Base-by-base conservation (phyloP, 2,329 filamentous ascomycete genomes). In the Alternaria consortialis region DNA sequence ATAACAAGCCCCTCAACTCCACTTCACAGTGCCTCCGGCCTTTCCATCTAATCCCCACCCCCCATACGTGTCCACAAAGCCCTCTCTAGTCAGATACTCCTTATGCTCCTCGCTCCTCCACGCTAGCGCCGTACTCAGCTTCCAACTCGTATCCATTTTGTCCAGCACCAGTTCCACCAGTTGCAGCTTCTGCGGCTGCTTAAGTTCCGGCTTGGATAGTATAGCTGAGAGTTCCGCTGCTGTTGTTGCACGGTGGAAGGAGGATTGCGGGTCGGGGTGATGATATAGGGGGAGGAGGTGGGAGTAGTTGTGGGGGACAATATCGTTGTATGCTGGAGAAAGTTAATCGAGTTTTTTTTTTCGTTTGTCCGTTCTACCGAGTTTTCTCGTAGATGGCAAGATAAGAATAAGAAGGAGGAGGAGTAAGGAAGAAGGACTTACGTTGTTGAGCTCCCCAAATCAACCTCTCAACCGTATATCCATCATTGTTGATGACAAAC, bases 391-490 rank as follows among this genome's bases (percentile, higher is more conserved):
- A 12, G 25, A 39, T 15, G 17, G 17, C n/a, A 7, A n/a, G 9
- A 27, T 15, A 13, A 11, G 31, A 31, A 27, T 15, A 39, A n/a
- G 31, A 23, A 11, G n/a, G n/a, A 37, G 32, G 36, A 32, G 13
- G 23, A 20, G 20, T 20, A 20, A 20, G n/a, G 37, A 46, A 15
- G 9, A 27, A 17, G 55, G 23, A 58, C 66, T 51, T 66, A 76
- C 75, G 60, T 64, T 79, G 73, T 15, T 72, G 65, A 34, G 77
- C 76, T 20, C 82, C 82, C 74, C 83, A 81, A 37, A 84, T 82
- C 46, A 81, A 66, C 4, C 82, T 67, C 72, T 84, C 82, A 58
- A 83, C 77, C 0, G 81, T 83, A 62, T 84, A 84, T 1, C 82
- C 82, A 1, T 74, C 75, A 58, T 84, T 84, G 60, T 83, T 82